Conservation (phyloP, 2,329 filamentous ascomycete genomes). For the Neofusicoccum cordaticola region DNA sequence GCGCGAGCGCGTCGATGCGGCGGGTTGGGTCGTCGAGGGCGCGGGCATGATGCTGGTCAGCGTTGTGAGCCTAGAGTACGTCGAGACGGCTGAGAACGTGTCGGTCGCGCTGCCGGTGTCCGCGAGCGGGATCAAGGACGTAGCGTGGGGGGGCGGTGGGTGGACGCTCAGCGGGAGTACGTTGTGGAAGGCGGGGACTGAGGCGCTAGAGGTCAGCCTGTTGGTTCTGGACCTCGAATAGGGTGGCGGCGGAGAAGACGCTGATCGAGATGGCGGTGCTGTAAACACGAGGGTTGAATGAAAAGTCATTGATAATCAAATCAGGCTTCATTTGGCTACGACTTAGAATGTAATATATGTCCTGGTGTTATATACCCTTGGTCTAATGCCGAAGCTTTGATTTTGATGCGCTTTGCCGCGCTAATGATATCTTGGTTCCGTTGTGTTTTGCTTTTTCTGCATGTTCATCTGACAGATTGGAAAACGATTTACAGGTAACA, state of each 20-base stretch:
- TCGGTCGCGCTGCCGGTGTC: conserved; percentile 20
- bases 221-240: conserved; percentile 10
- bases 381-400: not conserved
- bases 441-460: too few relatives aligned
- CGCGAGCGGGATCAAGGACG: conserved; percentile 1
- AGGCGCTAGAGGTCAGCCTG: conserved; percentile 19
- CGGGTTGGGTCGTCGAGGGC: conserved; percentile 38
- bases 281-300: too few relatives aligned
- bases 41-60: conserved; percentile 36
- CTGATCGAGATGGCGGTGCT: too few relatives aligned
- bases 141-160: conserved; percentile 21
- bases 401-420: not conserved
- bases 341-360: not conserved
- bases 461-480: too few relatives aligned
- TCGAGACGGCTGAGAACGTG: conserved; percentile 17
- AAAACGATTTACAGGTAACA: too few relatives aligned
- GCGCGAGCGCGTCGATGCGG: conserved; percentile 36
- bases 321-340: not conserved
- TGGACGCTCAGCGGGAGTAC: conserved; percentile 20
- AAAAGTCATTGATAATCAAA: not conserved
- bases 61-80: conserved; percentile 38
- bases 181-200: conserved; percentile 16
- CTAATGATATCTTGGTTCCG: not conserved
- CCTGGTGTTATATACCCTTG: not conserved
- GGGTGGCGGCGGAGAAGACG: not conserved